Base-by-base conservation (phyloP, 306 rosid genomes). In the Chamaecrista fasciculata region DNA sequence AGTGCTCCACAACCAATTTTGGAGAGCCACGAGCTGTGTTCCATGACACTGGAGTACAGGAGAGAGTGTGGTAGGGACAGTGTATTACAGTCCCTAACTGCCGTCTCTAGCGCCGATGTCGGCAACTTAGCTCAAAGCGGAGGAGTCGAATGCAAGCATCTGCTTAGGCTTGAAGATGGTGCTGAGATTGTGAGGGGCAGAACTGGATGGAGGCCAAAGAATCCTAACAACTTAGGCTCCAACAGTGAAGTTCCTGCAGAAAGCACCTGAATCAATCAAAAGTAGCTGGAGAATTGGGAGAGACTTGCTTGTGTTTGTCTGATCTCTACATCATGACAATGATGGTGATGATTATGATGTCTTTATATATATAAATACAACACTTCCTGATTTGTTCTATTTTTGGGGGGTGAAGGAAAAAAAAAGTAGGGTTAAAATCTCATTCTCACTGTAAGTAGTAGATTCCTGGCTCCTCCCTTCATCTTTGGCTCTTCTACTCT, bases 61-160 rank as follows among this genome's bases (percentile, higher is more conserved):
- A 89, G 97, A 87, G 99, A 95, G 83, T 95, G 99, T 56, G 96
- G 95, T 64, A 87, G 81, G 95, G 97, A 91, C 90, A 89, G 99
- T 46, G 88, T 91, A 77, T 91, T 95, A 79, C 86, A 83, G 73
- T 95, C 99, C 67, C 76, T 91, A 44, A 84, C 97, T 44, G 79
- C 92, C 0, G 86, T 89, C 24, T 82, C 96, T 40, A 68, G 71
- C 49, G 79, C 84, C n/a, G 87, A 80, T 15, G 67, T 70, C 11
- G 88, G 87, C 69, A 63, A 81, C 69, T 79, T 85, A 40, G 95
- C 81, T 26, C 88, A 76, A 16, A 33, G 79, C 1, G 91, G 84
- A 3, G 81, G 76, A 4, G 76, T 85, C 2, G 99, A 95, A 80
- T 91, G 97, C 85, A 84, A 87, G 87, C 99, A 95, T 76, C 69